Base-by-base conservation (phyloP, 2,329 filamentous ascomycete species). In the Colletotrichum euphorbiae region DNA sequence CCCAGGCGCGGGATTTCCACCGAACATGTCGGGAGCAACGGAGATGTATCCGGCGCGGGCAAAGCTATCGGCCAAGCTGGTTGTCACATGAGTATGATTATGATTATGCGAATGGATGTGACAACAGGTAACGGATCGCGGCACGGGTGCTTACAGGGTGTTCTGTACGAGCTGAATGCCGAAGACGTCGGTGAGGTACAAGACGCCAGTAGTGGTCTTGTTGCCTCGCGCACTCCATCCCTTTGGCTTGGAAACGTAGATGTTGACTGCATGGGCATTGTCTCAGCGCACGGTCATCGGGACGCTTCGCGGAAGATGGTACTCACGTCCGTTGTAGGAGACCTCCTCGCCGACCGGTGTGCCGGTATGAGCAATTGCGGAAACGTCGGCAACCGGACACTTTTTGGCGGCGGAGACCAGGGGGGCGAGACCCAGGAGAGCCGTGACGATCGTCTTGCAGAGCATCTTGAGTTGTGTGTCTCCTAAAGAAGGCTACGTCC, bases 11-110 rank as follows among this genome's bases (percentile, higher is more conserved):
- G 86, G 79, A 62, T 87, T 83, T 70, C 87, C 88, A 70, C 83
- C 77, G 82, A 92, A 91, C 57, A 92, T 80, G 76, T 93, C 90
- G 2, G 90, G 90, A 65, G 90, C 83, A 55, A 90, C 79, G 69
- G 86, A 84, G 58, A 90, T 82, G 80, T 91, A 92, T 71, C 90
- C 90, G 71, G 88, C 88, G 66, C 85, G 83, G 59, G 90, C 90
- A 77, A 88, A 90, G 73, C 87, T 84, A 80, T 93, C 90, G 73
- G 89, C 89, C 69, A 91, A 73, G 0, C 75, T 77, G 45, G 2
- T 7, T 2, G 13, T 12, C 4, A 21, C 6, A 50, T 65, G 9
- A 61, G n/a, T 21, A 19, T 38, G 0, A 6, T n/a, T 21, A 19
- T 38, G 0, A 6, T n/a, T 5, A 19, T n/a, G 19, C 28, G 15